Evolutionary conservation across 1,139 yeast genomes (phyloP), one percentile per base, ranked within the genome.

Genomic region (Kurtzmaniella quercitrusa): DNA sequence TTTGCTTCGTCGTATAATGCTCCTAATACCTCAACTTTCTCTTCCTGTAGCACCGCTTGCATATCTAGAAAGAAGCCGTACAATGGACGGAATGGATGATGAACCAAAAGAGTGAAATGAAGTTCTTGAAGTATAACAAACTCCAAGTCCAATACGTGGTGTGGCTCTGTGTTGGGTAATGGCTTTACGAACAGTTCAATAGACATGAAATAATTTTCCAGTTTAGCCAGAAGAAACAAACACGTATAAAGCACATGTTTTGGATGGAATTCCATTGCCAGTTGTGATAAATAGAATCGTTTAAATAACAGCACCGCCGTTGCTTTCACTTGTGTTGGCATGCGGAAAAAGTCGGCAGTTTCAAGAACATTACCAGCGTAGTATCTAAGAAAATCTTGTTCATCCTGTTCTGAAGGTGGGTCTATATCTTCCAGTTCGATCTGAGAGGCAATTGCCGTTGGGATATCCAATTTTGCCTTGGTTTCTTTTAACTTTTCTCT

Each of bases 41-140:
- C 65, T 45, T 67, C 74, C 43, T 63, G 63, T 41, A 88, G 64
- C 1, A 80, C 76, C 18, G 79, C 75, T 59, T 93, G 98, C 45
- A 61, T 88, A 60, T 93, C 98, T 37, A 93, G 74, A 60, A 84
- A 91, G 57, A 93, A 89, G 21, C 98, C 98, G 60, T 91, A 94
- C 20, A 93, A 65, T 0, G 98, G 89, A 47, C 86, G 73, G 61
- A 80, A 83, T 2, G 97, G 94, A 60, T 88, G 96, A 59, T 91
- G 97, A 3, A 87, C 94, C 50, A 84, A 61, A 42, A 93, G 67
- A 0, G 96, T 85, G 63, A 93, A 93, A 47, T 81, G 74, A 51
- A 93, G 67, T 15, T 88, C 76, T 60, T 81, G 88, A 42, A 91
- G 66, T 2, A 93, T 75, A 39, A 73, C 72, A 55, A 88, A 93